Conservation (phyloP, 306 rosid genomes). For the Bauhinia variegata region DNA sequence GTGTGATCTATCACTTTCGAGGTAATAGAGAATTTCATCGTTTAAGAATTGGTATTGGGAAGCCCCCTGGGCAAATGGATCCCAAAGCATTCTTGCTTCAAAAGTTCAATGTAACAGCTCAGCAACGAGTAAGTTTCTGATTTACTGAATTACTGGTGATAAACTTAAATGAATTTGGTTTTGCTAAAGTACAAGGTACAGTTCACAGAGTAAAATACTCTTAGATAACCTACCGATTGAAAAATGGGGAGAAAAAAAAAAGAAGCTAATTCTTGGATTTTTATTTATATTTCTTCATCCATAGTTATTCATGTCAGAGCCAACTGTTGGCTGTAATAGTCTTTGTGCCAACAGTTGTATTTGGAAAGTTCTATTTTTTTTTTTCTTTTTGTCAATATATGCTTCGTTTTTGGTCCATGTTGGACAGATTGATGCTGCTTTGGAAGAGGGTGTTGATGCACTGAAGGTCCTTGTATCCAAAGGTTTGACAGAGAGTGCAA, state of each 20-base stretch:
- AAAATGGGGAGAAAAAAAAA: too few species aligned
- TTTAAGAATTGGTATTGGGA: constrained; percentile 84
- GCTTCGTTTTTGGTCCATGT: not conserved
- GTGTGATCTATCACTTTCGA: constrained; percentile 77
- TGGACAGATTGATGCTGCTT: constrained; percentile 58
- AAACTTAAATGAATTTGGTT: not conserved
- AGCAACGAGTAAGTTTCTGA: constrained; percentile 66
- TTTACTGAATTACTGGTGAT: not conserved
- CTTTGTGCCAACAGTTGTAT: too few species aligned
- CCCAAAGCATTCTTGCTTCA: constrained; percentile 96
- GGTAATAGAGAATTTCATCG: constrained; percentile 85
- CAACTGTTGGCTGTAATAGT: too few species aligned
- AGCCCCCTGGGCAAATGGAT: constrained; percentile 98
- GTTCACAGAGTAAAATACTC: too few species aligned
- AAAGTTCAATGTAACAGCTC: constrained; percentile 75
- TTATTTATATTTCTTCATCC: too few species aligned
- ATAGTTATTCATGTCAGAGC: too few species aligned
- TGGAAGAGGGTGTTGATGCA: constrained; percentile 59
- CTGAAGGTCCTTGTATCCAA: constrained; percentile 56
- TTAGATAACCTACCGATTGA: too few species aligned
- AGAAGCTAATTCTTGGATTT: too few species aligned
- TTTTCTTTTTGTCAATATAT: too few species aligned
- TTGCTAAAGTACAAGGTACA: too few species aligned
- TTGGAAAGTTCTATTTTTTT: too few species aligned
- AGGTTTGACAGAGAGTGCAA: constrained; percentile 64